Percentiles rank a stretch among this genome's conserved stretches.
Evolutionary conservation across 352 stramenopile genomes (phyloP).

Genomic region (Phytophthora kernoviae): DNA sequence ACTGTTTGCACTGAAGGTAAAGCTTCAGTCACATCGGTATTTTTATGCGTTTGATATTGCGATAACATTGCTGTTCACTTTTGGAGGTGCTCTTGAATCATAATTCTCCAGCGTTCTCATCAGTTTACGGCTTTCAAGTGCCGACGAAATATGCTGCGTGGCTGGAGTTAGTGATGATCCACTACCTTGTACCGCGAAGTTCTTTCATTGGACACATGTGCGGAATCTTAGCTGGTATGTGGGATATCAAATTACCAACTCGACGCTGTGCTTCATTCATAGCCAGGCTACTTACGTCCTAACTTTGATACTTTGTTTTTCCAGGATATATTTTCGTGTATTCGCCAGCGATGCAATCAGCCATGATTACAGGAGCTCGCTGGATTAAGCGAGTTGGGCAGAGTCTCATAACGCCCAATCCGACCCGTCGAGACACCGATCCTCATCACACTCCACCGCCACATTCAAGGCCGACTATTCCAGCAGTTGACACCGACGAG

Average conservation of each 20-base stretch:
- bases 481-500: conserved; percentile 29
- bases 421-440: neutral
- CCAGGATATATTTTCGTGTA: conserved; percentile 37
- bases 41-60: neutral
- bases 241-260: neutral
- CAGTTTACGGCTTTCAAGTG: conserved; percentile 72
- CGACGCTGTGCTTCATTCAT: too few species aligned
- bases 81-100: conserved; percentile 81
- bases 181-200: conserved; percentile 75
- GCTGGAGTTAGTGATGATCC: conserved; percentile 88
- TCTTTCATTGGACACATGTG: conserved; percentile 88
- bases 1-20: conserved; percentile 80
- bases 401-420: conserved; percentile 1
- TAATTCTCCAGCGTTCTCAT: conserved; percentile 64
- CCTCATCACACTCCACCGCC: neutral
- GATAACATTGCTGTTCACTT: conserved; percentile 17
- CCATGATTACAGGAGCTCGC: conserved; percentile 12
- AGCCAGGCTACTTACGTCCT: too few species aligned
- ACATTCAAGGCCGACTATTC: conserved; percentile 3
- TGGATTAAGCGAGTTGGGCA: conserved; percentile 15
- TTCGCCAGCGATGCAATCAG: conserved; percentile 22
- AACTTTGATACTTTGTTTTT: conserved; percentile 1
- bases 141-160: conserved; percentile 89
- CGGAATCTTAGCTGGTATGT: conserved; percentile 80
- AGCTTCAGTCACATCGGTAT: neutral